Evolutionary conservation across 495 filamentous ascomycete species (phyloP).

Genomic region (Wilcoxina mikolae): DNA sequence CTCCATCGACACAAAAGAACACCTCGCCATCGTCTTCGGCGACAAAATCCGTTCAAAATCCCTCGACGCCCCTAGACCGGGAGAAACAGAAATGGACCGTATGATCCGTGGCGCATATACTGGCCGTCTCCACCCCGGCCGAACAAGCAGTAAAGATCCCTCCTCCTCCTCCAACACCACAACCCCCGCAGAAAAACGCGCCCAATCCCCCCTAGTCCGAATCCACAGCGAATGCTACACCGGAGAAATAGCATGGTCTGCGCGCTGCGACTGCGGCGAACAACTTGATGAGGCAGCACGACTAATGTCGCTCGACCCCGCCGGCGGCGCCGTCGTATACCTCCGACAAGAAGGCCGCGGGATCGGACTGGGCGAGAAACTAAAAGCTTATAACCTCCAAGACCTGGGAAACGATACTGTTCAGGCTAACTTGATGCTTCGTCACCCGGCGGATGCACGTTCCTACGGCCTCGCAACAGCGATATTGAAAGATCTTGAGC

Average conservation of each 20-base stretch:
- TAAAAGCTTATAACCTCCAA: conserved; percentile 96
- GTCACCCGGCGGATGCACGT: conserved; percentile 87
- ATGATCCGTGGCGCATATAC: conserved; percentile 91
- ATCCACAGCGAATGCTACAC: conserved; percentile 99
- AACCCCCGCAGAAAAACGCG: conserved; percentile 5
- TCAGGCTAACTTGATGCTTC: conserved; percentile 78
- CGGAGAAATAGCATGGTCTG: conserved; percentile 94
- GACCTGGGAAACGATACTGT: conserved; percentile 92
- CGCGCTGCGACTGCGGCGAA: conserved; percentile 93
- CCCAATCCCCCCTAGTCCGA: conserved; percentile 55
- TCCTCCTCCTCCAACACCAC: conserved; percentile 1
- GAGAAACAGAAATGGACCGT: conserved; percentile 90
- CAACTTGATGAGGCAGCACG: conserved; percentile 93
- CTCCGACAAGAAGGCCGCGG: conserved; percentile 90
- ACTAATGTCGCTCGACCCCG: conserved; percentile 69
- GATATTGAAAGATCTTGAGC: conserved; percentile 75
- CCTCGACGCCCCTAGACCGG: conserved; percentile 62
- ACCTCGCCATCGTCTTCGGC: conserved; percentile 96
- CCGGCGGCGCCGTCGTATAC: conserved; percentile 85
- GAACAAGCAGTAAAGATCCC: conserved; percentile 39
- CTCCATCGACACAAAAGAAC: conserved; percentile 84
- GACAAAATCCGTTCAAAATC: conserved; percentile 63
- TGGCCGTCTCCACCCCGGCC: conserved; percentile 72
- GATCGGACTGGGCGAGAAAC: conserved; percentile 84
- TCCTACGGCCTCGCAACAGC: conserved; percentile 91